A percentile compares a stretch with the other conserved stretches of the same genome.
Evolutionary conservation across 345 rosid species (phyloP).

Genomic region (Lagerstroemia speciosa): DNA sequence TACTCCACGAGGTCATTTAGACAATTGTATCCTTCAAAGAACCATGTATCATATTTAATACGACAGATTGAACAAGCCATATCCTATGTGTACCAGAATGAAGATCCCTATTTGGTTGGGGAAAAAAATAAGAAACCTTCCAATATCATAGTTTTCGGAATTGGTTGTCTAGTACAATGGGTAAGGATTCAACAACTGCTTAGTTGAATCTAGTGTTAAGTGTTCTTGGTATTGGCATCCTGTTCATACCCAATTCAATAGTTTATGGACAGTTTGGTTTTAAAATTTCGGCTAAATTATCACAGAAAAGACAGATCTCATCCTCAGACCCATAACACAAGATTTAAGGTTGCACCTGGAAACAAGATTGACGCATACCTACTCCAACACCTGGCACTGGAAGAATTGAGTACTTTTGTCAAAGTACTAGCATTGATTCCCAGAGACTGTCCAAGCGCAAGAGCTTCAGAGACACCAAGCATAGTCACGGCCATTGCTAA

Average conservation of each 20-base stretch:
- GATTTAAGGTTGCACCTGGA: neutral
- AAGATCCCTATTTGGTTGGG: neutral
- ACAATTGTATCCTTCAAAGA: neutral
- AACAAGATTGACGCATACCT: slow-evolving; percentile 34
- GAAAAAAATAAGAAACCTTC: neutral
- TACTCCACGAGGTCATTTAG: neutral
- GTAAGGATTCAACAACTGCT: neutral
- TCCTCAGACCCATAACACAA: neutral
- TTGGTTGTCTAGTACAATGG: neutral
- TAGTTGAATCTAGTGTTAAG: neutral
- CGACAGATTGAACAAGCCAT: neutral
- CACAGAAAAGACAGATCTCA: neutral
- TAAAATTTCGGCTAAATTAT: neutral
- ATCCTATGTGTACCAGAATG: neutral
- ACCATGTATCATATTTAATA: neutral
- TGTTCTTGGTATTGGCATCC: neutral
- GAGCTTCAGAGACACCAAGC: slow-evolving; percentile 92
- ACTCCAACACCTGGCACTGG: slow-evolving; percentile 91
- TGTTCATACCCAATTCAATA: neutral
- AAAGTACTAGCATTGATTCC: slow-evolving; percentile 61
- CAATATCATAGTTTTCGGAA: neutral
- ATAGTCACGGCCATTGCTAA: slow-evolving; percentile 88
- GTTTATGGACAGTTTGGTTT: neutral
- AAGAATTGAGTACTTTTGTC: slow-evolving; percentile 72
- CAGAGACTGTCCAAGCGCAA: slow-evolving; percentile 80